Evolutionary conservation across 257 asterid genomes (phyloP).

Genomic region (Jasminum sambac): DNA sequence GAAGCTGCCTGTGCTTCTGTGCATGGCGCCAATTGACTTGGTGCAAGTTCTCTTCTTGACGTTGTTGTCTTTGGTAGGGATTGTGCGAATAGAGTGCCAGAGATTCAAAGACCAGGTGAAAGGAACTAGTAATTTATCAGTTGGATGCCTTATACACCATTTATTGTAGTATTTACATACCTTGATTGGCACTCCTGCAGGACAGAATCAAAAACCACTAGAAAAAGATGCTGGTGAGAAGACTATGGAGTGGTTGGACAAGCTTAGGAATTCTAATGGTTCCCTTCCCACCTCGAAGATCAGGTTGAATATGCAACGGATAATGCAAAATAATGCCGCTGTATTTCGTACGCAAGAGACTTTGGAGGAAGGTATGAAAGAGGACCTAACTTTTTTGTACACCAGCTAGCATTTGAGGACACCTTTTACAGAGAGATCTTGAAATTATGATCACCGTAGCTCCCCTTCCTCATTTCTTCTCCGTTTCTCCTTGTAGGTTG

Average conservation of each 20-base stretch:
- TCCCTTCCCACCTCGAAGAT: slow-evolving; percentile 86
- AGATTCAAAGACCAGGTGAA: slow-evolving; percentile 77
- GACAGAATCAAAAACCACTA: slow-evolving; percentile 77
- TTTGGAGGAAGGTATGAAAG: slow-evolving; percentile 77
- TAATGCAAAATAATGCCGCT: slow-evolving; percentile 98
- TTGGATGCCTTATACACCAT: slow-evolving; percentile 3
- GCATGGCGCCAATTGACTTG: slow-evolving; percentile 98
- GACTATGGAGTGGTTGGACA: slow-evolving; percentile 95
- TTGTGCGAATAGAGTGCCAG: slow-evolving; percentile 95
- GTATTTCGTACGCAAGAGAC: slow-evolving; percentile 98
- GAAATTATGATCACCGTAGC: neutral
- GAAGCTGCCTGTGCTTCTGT: slow-evolving; percentile 99
- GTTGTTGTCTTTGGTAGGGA: slow-evolving; percentile 98
- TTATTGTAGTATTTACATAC: slow-evolving; percentile 19
- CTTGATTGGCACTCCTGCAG: slow-evolving; percentile 39
- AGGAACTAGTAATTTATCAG: neutral
- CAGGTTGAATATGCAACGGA: slow-evolving; percentile 88
- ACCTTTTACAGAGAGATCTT: too few species aligned
- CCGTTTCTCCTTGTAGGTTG: slow-evolving; percentile 59
- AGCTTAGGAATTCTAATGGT: slow-evolving; percentile 89
- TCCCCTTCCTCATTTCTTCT: slow-evolving; percentile 3
- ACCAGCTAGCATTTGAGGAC: too few species aligned
- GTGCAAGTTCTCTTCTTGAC: slow-evolving; percentile 97
- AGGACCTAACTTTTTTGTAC: too few species aligned
- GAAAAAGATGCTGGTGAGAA: slow-evolving; percentile 87